Base-by-base conservation (phyloP, 371 early-diverging fungal genomes). In the Apophysomyces elegans region DNA sequence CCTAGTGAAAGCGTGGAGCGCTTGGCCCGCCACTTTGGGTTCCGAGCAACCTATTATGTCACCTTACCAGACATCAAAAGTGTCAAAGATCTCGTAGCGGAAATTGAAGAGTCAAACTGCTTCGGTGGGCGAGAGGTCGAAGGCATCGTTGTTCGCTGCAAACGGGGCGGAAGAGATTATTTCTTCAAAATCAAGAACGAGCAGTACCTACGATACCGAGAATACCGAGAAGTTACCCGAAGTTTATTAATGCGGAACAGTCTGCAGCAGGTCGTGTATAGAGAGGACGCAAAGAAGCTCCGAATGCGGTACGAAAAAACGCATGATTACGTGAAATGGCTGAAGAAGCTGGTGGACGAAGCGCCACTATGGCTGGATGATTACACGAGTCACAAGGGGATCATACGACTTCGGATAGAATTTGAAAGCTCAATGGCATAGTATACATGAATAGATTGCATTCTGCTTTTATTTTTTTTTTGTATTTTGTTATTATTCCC, bases 141-240 rank as follows among this genome's bases (percentile, higher is more conserved):
- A 76, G 98, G 98, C 7, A 94, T 94, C 65, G 98, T 98, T 1
- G 87, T 98, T 7, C 88, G 98, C 16, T 91, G 93, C 75, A 81
- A 75, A 50, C 41, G 72, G 41, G 26, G 56, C 5, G 73, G 70
- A 39, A 64, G 59, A 5, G 81, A 75, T 41, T 88, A 86, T 58
- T 90, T 97, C 73, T 96, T 94, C 83, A 98, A 98, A 80, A 84
- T 95, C 78, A 98, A 97, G 72, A 96, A 91, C 69, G 94, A 96
- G 47, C 90, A 92, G 61, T 98, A 98, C 64, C 71, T 96, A 37
- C 86, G 94, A 85, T 98, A 91, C 76, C 86, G 98, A 58, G 98
- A 98, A 67, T 98, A 95, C 89, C 84, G 98, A 14, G 97, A 97
- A 70, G 71, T 94, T 8, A 97, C 98, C 6, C 88, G 85, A 71